A percentile compares a stretch with the other conserved stretches of the same genome.
Evolutionary conservation across 495 filamentous ascomycete species (phyloP).

Genomic region (Astrocystis sublimbata): DNA sequence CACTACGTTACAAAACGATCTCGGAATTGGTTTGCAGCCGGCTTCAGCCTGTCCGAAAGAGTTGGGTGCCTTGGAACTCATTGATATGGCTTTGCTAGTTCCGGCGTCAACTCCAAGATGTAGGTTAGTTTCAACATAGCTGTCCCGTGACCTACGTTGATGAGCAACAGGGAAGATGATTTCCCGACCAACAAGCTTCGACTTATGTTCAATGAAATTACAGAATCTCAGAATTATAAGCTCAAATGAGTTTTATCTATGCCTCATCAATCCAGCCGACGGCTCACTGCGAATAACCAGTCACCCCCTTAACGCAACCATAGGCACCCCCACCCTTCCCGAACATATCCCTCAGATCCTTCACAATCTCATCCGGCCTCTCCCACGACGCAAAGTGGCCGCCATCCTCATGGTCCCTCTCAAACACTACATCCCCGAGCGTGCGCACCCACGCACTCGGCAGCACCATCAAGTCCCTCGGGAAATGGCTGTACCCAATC

Average conservation of each 20-base stretch:
- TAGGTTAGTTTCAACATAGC: no score
- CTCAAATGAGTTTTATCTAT: background rate
- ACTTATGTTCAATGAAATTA: background rate
- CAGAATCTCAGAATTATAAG: background rate
- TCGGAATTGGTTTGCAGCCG: no score
- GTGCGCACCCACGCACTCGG: conserved; percentile 55
- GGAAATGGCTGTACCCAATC: conserved; percentile 58
- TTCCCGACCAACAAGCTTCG: no score
- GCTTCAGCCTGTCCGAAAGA: no score
- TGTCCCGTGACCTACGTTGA: no score
- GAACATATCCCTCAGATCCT: conserved; percentile 62
- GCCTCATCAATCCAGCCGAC: background rate
- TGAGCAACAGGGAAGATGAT: no score
- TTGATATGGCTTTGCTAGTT: no score
- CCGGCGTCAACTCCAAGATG: no score
- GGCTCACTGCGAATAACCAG: conserved; percentile 29
- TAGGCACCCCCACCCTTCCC: conserved; percentile 36
- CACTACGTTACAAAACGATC: no score
- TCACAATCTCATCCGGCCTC: conserved; percentile 52
- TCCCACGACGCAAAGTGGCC: conserved; percentile 71
- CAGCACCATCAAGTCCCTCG: conserved; percentile 52
- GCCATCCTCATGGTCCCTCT: conserved; percentile 53
- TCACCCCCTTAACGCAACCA: conserved; percentile 32
- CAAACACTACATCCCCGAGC: conserved; percentile 59
- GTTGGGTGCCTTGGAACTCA: no score